Percentiles rank a stretch among this genome's conserved stretches.
phyloP scores from a whole-genome alignment of 441 rosid species.

The Flueggea neowawraea region DNA sequence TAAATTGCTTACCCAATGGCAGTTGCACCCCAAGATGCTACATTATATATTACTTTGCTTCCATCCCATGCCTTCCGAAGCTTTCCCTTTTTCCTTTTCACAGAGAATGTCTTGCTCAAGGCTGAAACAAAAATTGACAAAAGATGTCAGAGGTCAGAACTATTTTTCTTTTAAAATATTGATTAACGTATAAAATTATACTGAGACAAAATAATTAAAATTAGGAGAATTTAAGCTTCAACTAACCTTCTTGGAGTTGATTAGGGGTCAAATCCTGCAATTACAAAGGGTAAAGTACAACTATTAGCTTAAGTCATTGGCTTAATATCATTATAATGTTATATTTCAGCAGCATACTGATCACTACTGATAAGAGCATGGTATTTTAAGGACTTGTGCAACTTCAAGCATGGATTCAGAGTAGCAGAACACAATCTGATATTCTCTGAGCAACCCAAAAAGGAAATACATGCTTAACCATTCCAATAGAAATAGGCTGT shows the following conservation, averaged over 20 bases:
- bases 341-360: no score
- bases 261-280: constrained; percentile 76
- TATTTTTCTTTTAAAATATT: no score
- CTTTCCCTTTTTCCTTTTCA: constrained; percentile 76
- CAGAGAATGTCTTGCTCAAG: constrained; percentile 83
- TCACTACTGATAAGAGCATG: no score
- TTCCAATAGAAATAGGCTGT: no score
- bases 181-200: no score
- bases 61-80: constrained; percentile 99
- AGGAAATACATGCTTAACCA: no score
- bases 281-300: constrained; percentile 12
- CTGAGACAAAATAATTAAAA: background rate
- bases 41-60: constrained; percentile 86
- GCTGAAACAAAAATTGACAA: constrained; percentile 42
- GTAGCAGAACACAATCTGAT: no score
- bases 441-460: no score
- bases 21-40: constrained; percentile 98
- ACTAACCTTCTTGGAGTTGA: constrained; percentile 91
- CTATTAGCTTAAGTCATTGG: no score
- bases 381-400: no score
- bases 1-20: constrained; percentile 63
- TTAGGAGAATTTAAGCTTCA: constrained; percentile 1
- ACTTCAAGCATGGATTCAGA: no score
- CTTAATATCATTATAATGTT: no score
- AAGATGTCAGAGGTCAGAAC: constrained; percentile 6